These are phyloP conservation scores for Niveomyces coronatus DNA, from an alignment of 2,329 filamentous ascomycete species.

Conservation along the genomic window DNA sequence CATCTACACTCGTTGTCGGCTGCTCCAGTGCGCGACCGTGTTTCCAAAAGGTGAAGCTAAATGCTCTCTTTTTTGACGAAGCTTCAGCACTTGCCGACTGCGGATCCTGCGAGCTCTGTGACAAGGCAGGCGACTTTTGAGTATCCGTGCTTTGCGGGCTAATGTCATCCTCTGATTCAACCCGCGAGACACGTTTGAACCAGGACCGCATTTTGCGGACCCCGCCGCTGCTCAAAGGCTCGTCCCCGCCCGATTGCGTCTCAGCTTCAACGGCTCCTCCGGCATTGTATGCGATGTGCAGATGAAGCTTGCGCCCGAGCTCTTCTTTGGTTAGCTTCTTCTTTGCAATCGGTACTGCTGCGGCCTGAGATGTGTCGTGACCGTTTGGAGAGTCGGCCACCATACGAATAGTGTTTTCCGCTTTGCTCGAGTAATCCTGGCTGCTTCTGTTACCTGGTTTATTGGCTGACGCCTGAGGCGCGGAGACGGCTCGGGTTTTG, in stretches of 20 bases:
- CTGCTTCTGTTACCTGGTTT: constrained; percentile 24
- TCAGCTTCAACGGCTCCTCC: constrained; percentile 13
- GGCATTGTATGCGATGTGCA: constrained; percentile 11
- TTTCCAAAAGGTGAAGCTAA: constrained; percentile 47
- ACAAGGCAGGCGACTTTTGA: constrained; percentile 10
- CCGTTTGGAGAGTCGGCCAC: constrained; percentile 36
- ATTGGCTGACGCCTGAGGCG: constrained; percentile 27
- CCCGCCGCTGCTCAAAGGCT: constrained; percentile 8
- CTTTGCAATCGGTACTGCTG: constrained; percentile 31
- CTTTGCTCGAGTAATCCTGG: constrained; percentile 34
- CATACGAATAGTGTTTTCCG: constrained; percentile 43
- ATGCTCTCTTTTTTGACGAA: constrained; percentile 39
- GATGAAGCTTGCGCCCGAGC: constrained; percentile 14
- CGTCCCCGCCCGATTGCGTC: constrained; percentile 13
- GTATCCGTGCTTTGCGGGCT: constrained; percentile 8
- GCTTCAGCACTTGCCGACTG: constrained; percentile 16
- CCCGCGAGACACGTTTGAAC: constrained; percentile 40
- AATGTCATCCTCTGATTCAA: constrained; percentile 6
- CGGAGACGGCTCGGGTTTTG: constrained; percentile 37
- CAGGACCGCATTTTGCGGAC: constrained; percentile 40
- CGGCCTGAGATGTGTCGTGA: constrained; percentile 22
- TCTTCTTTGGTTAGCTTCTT: constrained; percentile 25
- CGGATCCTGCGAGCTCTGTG: constrained; percentile 17
- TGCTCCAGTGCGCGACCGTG: constrained; percentile 33
- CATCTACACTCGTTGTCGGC: neutral